A percentile compares a stretch with the other conserved stretches of the same genome.
These are phyloP conservation scores for Hyparrhenia diplandra DNA, from an alignment of 176 grass and related monocot species.

Conservation along the genomic window DNA sequence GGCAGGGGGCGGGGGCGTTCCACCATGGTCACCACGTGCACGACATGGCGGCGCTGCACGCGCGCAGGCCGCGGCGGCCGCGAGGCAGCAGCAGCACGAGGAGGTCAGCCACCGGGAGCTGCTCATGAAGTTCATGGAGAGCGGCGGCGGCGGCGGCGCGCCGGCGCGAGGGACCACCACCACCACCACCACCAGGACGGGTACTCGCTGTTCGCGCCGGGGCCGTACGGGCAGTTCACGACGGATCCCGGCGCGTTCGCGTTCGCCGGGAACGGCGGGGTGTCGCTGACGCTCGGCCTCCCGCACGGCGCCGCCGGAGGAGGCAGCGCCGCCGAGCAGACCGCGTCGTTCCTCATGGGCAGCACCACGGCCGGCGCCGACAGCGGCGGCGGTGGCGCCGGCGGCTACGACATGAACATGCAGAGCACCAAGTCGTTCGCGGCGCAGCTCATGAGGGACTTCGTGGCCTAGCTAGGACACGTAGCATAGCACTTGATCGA, in stretches of 20 bases:
- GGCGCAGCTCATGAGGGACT: constrained; percentile 82
- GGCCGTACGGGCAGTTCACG: constrained; percentile 58
- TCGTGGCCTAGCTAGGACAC: constrained; percentile 47
- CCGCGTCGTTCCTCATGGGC: constrained; percentile 64
- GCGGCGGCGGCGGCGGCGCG: constrained; percentile 43
- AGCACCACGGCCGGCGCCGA: constrained; percentile 31
- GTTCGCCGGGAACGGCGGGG: constrained; percentile 61
- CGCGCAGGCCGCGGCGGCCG: constrained; percentile 41
- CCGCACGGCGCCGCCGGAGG: constrained; percentile 44
- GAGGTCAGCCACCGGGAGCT: constrained; percentile 81
- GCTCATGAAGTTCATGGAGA: constrained; percentile 95
- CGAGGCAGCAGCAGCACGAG: constrained; percentile 50
- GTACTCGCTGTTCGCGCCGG: constrained; percentile 49
- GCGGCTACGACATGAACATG: constrained; percentile 80
- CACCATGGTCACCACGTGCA: constrained; percentile 10
- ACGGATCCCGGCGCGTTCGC: constrained; percentile 52
- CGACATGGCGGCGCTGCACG: constrained; percentile 44
- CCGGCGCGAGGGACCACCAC: constrained; percentile 16
- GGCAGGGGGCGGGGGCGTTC: not conserved
- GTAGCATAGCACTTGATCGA: not conserved
- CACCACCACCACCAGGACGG: constrained; percentile 15
- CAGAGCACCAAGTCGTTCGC: constrained; percentile 74
- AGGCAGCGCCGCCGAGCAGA: constrained; percentile 34
- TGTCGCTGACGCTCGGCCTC: constrained; percentile 90
- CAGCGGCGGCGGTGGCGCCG: constrained; percentile 3